Percentiles rank a stretch among this genome's conserved stretches.
These are phyloP conservation scores for Kodamaea sp. DNA, from an alignment of 1,139 yeast genomes.

Conservation along the genomic window DNA sequence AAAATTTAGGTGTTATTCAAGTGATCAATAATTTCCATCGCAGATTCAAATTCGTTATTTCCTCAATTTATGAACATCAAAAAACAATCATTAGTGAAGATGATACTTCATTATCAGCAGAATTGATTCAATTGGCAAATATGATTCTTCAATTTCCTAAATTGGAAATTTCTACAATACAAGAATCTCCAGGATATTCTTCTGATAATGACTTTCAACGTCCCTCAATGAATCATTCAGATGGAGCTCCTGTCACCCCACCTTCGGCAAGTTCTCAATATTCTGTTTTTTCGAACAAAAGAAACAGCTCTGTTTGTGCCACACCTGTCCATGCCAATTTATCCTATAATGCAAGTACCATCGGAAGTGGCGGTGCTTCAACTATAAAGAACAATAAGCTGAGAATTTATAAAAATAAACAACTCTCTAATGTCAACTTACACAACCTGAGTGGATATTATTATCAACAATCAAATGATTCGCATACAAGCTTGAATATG, in stretches of 20 bases:
- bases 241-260: slow-evolving; percentile 35
- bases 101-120: slow-evolving; percentile 14
- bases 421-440: slow-evolving; percentile 3
- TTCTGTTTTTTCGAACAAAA: slow-evolving; percentile 35
- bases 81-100: slow-evolving; percentile 13
- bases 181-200: slow-evolving; percentile 4
- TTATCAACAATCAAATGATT: slow-evolving; percentile 5
- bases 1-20: slow-evolving; percentile 40
- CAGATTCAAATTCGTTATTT: slow-evolving; percentile 23
- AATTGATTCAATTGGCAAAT: slow-evolving; percentile 24
- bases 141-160: slow-evolving; percentile 27
- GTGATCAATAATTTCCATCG: slow-evolving; percentile 34
- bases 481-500: slow-evolving; percentile 8
- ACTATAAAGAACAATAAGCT: slow-evolving; percentile 9
- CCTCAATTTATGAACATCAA: slow-evolving; percentile 26
- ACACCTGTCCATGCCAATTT: slow-evolving; percentile 26
- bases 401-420: slow-evolving; percentile 14
- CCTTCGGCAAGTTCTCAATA: slow-evolving; percentile 43
- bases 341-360: not conserved
- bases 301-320: slow-evolving; percentile 24
- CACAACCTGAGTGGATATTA: slow-evolving; percentile 2
- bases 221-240: slow-evolving; percentile 5
- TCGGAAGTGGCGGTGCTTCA: slow-evolving; percentile 3
- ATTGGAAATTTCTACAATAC: slow-evolving; percentile 5
- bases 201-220: slow-evolving; percentile 6